Base-by-base conservation (phyloP, 306 rosid genomes). In the Comarum palustre region DNA sequence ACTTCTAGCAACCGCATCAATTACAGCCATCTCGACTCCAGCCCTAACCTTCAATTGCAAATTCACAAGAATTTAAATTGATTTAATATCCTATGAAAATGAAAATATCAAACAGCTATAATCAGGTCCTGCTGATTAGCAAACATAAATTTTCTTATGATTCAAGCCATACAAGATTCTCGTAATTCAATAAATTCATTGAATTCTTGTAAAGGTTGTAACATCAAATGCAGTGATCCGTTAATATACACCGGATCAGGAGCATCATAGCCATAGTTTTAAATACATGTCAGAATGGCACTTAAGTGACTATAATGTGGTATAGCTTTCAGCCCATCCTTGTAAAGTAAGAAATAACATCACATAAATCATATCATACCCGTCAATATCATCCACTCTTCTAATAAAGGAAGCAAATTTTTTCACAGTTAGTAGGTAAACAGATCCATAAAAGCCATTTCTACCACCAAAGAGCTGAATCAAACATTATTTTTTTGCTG, bases 11-110 rank as follows among this genome's bases (percentile, higher is more conserved):
- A 78, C 97, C 5, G 98, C 97, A 64, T 94, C 98, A 61, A 93
- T 91, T 73, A 93, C 22, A 13, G 96, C 97, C 97, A 93, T 93
- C 81, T 93, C 98, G 31, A 93, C 86, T 80, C 98, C 98, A 38
- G 97, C 98, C 80, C 98, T 91, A 66, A 89, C 98, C 98, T 94
- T 86, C 83, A 86, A 82, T 59, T 42, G 73, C 79, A 76, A 45
- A 55, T 14, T 71, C n/a, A 64, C 46, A 47, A 57, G 48, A 46
- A 36, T n/a, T 39, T 6, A 51, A n/a, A 47, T 16, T 47, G 20
- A 9, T 20, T 52, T n/a, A 13, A 4, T 34, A 57, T 11, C 22
- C 22, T 55, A 25, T 41, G 4, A 71, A 71, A 43, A 57, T 41
- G 38, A 41, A 55, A 55, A 72, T 39, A 57, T 72, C 19, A 41